Evolutionary conservation across 805 yeast genomes (phyloP).

Genomic region (Metschnikowia borealis): DNA sequence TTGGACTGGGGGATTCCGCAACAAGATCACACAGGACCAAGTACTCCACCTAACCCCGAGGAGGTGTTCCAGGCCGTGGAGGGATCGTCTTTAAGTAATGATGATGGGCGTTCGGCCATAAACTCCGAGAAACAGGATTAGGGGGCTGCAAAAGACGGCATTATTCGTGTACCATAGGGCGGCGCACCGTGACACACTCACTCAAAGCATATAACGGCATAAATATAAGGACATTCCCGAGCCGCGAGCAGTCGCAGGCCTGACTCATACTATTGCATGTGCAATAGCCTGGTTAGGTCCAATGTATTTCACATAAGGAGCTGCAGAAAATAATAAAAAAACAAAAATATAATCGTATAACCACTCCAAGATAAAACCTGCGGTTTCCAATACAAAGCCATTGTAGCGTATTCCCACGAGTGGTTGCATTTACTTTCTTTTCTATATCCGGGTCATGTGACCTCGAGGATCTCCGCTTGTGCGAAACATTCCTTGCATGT

Average conservation of each 20-base stretch:
- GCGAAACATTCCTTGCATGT: slow-evolving; percentile 6
- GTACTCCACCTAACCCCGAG: slow-evolving; percentile 6
- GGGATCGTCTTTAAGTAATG: slow-evolving; percentile 7
- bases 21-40: slow-evolving; percentile 8
- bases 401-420: too few relatives aligned
- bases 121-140: slow-evolving; percentile 15
- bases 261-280: background rate
- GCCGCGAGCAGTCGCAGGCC: background rate
- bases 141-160: background rate
- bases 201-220: slow-evolving; percentile 1
- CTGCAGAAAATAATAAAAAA: background rate
- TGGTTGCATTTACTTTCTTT: too few relatives aligned
- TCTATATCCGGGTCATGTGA: background rate
- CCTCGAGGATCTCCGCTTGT: slow-evolving; percentile 8
- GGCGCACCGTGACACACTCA: background rate
- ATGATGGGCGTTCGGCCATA: slow-evolving; percentile 5
- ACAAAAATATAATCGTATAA: too few relatives aligned
- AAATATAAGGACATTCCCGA: background rate
- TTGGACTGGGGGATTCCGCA: slow-evolving; percentile 45
- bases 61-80: slow-evolving; percentile 13
- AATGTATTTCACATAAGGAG: background rate
- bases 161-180: background rate
- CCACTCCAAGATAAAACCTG: background rate
- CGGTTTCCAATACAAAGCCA: too few relatives aligned
- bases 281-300: background rate